phyloP scores from a whole-genome alignment of 164 flowering plant genomes.

The Chimonanthus salicifolius region DNA sequence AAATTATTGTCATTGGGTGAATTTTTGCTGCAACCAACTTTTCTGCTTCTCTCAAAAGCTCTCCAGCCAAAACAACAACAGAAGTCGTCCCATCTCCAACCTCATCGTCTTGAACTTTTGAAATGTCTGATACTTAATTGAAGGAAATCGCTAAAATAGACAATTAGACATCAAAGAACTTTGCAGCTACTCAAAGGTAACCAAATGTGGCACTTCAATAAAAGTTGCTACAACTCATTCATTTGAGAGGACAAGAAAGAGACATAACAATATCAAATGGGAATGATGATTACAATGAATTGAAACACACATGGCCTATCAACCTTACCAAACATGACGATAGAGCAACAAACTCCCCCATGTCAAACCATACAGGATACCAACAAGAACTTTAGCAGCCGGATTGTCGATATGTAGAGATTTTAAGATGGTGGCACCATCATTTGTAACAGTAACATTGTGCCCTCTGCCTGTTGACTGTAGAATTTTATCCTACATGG shows the following conservation, averaged over 20 bases:
- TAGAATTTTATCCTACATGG: slow-evolving; percentile 10
- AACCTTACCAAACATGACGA: neutral
- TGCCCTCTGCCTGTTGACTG: slow-evolving; percentile 92
- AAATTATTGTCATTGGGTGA: slow-evolving; percentile 95
- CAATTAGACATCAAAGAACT: no score
- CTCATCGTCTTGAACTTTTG: slow-evolving; percentile 98
- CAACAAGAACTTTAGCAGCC: slow-evolving; percentile 95
- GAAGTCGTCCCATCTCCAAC: slow-evolving; percentile 99
- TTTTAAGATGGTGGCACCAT: slow-evolving; percentile 95
- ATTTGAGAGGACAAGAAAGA: no score
- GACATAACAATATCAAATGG: no score
- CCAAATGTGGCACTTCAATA: neutral
- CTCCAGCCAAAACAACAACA: slow-evolving; percentile 98
- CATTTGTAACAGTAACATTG: slow-evolving; percentile 88
- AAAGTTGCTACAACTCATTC: neutral
- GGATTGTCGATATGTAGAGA: slow-evolving; percentile 96
- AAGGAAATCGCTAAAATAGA: slow-evolving; percentile 16
- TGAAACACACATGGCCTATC: neutral
- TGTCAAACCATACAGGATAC: slow-evolving; percentile 50
- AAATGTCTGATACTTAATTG: slow-evolving; percentile 54
- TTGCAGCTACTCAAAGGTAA: neutral
- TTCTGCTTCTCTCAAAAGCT: slow-evolving; percentile 92
- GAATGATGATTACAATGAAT: neutral
- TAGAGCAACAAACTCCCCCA: neutral
- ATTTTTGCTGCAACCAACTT: slow-evolving; percentile 79